Conservation (phyloP, 176 grass and related monocot genomes). For the Ensete glaucum region DNA sequence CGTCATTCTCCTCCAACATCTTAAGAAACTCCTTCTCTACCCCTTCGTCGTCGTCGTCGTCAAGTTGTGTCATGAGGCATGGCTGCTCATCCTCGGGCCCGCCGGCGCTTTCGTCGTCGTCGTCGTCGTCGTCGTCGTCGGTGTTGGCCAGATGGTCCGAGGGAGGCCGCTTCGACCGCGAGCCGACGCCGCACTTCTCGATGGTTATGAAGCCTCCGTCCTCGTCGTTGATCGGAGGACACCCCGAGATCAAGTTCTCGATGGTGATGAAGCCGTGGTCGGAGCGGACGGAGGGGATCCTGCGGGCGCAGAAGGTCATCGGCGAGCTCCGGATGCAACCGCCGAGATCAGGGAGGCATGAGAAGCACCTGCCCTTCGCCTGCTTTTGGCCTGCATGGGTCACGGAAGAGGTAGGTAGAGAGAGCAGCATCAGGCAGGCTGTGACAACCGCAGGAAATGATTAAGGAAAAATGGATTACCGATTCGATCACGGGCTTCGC, state of each 20-base stretch:
- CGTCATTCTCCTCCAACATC: slow-evolving; percentile 59
- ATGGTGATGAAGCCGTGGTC: slow-evolving; percentile 74
- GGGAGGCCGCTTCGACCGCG: slow-evolving; percentile 8
- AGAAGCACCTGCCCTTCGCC: slow-evolving; percentile 50
- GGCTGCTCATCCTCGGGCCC: slow-evolving; percentile 64
- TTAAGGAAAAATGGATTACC: slow-evolving; percentile 18
- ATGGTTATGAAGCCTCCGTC: slow-evolving; percentile 88
- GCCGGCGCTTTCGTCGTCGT: slow-evolving; percentile 12
- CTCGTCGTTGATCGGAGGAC: slow-evolving; percentile 39
- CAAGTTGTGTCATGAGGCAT: slow-evolving; percentile 54
- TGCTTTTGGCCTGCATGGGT: slow-evolving; percentile 22
- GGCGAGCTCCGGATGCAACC: slow-evolving; percentile 51
- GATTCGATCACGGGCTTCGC: slow-evolving; percentile 23
- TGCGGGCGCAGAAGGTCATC: slow-evolving; percentile 19
- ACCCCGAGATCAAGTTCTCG: slow-evolving; percentile 53
- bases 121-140: slow-evolving; percentile 31
- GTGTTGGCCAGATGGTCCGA: slow-evolving; percentile 31
- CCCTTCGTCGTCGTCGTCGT: slow-evolving; percentile 44
- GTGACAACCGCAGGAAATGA: too few species aligned
- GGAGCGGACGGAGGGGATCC: slow-evolving; percentile 38
- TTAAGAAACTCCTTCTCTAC: slow-evolving; percentile 88
- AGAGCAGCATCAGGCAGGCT: too few species aligned
- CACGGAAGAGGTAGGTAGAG: background rate
- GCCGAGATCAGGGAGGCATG: slow-evolving; percentile 66
- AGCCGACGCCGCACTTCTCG: slow-evolving; percentile 57